Conservation (phyloP, 2,329 filamentous ascomycete species). For the Pleochaeta shiraiana region DNA sequence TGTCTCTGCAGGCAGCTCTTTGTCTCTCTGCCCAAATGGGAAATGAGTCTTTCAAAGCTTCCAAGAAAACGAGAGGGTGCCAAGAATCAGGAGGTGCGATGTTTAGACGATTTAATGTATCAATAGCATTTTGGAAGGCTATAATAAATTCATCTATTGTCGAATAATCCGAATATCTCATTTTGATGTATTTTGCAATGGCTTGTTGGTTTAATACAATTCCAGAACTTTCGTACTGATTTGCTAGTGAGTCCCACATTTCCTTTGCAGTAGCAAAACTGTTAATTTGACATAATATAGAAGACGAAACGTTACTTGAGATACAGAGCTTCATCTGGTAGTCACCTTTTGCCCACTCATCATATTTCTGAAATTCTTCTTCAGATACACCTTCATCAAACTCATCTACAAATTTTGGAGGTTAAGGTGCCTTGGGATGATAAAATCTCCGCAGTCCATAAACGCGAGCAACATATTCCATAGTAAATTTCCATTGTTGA, state of each 20-base stretch:
- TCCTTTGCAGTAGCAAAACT: neutral
- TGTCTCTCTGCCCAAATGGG: neutral
- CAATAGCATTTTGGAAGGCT: neutral
- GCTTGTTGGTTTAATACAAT: neutral
- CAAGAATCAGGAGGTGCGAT: neutral
- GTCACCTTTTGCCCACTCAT: neutral
- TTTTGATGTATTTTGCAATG: neutral
- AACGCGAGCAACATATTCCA: neutral
- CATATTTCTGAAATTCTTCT: neutral
- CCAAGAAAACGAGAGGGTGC: neutral
- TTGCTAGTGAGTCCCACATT: too few relatives aligned
- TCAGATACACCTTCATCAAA: neutral
- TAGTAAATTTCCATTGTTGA: neutral
- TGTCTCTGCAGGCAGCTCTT: neutral
- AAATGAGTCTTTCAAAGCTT: slow-evolving; percentile 10
- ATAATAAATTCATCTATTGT: neutral
- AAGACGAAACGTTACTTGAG: neutral
- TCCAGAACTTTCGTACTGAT: neutral
- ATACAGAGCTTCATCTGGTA: neutral
- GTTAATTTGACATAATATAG: neutral
- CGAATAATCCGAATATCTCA: neutral
- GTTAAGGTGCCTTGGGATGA: neutral
- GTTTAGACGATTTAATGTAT: neutral
- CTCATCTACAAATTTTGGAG: neutral
- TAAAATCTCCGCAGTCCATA: neutral